Percentiles rank a stretch among this genome's conserved stretches.
Conservation (phyloP, 768 basidiomycete species). For the Russula virescens region DNA sequence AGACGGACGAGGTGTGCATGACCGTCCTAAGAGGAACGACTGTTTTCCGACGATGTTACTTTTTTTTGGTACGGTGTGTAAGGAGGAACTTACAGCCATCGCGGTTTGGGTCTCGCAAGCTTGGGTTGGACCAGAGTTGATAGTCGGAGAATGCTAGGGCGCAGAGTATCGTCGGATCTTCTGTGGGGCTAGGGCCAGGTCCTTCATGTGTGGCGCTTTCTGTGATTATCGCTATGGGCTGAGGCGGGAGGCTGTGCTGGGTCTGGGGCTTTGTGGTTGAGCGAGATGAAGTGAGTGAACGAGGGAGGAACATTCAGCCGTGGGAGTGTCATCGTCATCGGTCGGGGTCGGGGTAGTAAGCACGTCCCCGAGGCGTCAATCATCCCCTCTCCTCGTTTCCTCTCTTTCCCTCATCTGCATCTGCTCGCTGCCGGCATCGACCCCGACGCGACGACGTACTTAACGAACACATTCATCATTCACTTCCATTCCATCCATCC, state of each 20-base stretch:
- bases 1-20: constrained; percentile 35
- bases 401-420: too few relatives aligned
- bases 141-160: constrained; percentile 66
- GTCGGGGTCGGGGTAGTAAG: background rate
- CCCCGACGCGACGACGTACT: background rate
- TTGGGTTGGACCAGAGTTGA: constrained; percentile 56
- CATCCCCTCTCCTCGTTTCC: background rate
- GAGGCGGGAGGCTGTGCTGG: background rate
- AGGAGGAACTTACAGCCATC: constrained; percentile 45
- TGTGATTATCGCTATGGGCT: background rate
- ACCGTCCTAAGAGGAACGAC: constrained; percentile 41
- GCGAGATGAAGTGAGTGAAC: background rate
- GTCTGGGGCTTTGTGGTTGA: background rate
- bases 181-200: too few relatives aligned
- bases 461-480: too few relatives aligned
- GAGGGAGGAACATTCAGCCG: background rate
- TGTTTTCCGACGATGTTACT: constrained; percentile 16
- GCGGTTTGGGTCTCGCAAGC: constrained; percentile 43
- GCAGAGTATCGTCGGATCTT: constrained; percentile 37
- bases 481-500: background rate
- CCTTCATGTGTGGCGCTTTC: background rate
- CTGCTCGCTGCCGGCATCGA: background rate
- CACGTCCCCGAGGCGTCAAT: background rate
- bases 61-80: background rate
- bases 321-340: too few relatives aligned